phyloP scores from a whole-genome alignment of 306 rosid genomes.

The Corylus avellana region DNA sequence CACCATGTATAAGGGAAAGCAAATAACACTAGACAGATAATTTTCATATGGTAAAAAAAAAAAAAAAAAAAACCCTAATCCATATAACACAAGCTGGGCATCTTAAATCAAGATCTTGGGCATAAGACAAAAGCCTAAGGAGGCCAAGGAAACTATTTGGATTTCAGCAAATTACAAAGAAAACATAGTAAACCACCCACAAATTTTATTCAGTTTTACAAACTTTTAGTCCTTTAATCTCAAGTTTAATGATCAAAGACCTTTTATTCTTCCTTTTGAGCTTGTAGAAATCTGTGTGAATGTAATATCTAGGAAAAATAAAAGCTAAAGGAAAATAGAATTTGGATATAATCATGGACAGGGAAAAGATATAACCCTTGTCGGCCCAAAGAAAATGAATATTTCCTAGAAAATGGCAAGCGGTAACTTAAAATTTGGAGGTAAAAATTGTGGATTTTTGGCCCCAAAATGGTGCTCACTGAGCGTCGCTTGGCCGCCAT shows the following conservation, averaged over 20 bases:
- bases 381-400: too few relatives aligned
- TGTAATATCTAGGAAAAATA: too few relatives aligned
- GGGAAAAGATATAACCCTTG: too few relatives aligned
- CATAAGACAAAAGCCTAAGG: background rate
- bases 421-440: too few relatives aligned
- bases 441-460: too few relatives aligned
- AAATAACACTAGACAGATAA: background rate
- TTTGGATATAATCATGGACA: too few relatives aligned
- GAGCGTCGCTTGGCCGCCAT: too few relatives aligned
- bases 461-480: too few relatives aligned
- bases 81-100: background rate
- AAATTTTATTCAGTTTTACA: background rate
- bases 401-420: too few relatives aligned
- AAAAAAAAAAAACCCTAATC: background rate
- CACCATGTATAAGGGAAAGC: background rate
- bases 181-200: background rate
- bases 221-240: background rate
- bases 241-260: background rate
- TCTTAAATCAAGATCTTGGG: background rate
- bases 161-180: background rate
- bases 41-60: background rate
- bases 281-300: background rate
- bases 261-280: background rate
- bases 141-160: background rate
- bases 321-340: too few relatives aligned